Conservation (phyloP, 208 protist species). For the Wallacemonas collosoma region DNA sequence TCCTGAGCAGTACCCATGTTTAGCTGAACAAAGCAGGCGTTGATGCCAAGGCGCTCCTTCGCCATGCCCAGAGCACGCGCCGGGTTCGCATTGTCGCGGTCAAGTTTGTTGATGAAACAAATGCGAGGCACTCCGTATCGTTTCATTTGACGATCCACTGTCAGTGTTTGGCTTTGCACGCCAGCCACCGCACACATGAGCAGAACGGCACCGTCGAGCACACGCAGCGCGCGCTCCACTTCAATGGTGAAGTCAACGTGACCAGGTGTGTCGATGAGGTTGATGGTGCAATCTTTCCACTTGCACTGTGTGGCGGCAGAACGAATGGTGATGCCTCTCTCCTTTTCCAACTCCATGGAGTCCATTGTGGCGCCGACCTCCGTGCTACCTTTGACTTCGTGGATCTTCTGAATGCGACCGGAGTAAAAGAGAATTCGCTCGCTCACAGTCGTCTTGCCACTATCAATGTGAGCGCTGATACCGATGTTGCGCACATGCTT, state of each 20-base stretch:
- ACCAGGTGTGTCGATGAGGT: slow-evolving; percentile 99
- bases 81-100: slow-evolving; percentile 94
- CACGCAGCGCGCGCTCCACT: slow-evolving; percentile 97
- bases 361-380: slow-evolving; percentile 99
- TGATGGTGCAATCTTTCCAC: slow-evolving; percentile 97
- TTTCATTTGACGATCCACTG: slow-evolving; percentile 99
- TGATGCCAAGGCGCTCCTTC: slow-evolving; percentile 94
- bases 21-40: slow-evolving; percentile 96
- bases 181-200: slow-evolving; percentile 96
- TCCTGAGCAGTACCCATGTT: slow-evolving; percentile 96
- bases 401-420: slow-evolving; percentile 96
- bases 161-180: slow-evolving; percentile 98
- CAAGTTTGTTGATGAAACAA: slow-evolving; percentile 99
- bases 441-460: slow-evolving; percentile 99
- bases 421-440: slow-evolving; percentile 99
- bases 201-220: slow-evolving; percentile 98
- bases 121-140: slow-evolving; percentile 98
- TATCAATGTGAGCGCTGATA: slow-evolving; percentile 99
- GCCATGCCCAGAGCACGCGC: slow-evolving; percentile 81
- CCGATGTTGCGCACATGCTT: slow-evolving; percentile 95
- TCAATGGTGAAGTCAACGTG: slow-evolving; percentile 99
- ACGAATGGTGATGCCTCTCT: slow-evolving; percentile 99
- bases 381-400: slow-evolving; percentile 98
- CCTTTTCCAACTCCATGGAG: slow-evolving; percentile 98
- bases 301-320: slow-evolving; percentile 97